Evolutionary conservation across 1,284 basidiomycete species (phyloP), one percentile per base, ranked within the genome.

Genomic region (Chiua sp.): DNA sequence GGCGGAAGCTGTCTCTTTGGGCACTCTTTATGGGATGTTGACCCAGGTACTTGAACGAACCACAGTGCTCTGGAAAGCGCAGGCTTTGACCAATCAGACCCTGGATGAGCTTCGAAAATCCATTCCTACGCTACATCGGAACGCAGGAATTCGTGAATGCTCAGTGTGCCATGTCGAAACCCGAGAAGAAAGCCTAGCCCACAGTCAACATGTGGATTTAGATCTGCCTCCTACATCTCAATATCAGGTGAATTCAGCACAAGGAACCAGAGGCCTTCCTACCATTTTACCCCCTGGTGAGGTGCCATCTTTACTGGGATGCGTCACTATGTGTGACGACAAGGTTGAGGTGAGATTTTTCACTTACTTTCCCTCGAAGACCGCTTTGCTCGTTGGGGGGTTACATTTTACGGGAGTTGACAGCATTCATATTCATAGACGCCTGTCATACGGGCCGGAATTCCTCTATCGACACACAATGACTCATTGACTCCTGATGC

Each of bases 11-110:
- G 57, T 74, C 37, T 68, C 75, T n/a, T 62, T 80, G 26, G 69
- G 72, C 6, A 75, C 79, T 49, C 65, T 85, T 46, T 76, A 79
- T 4, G 72, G 75, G 11, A 64, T 79, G 32, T 67, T 90, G 55
- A 72, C 80, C 35, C 77, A 72, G 7, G 79, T 90, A 32, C 77
- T 80, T 50, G 78, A 80, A 13, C 81, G 85, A 64, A 71, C 85
- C 2, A 75, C 74, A 8, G 79, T 76, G 4, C 69, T 91, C 23
- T 78, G 79, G 73, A 78, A 87, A 56, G 82, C 80, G 2, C 89
- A 91, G 70, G 65, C 74, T 1, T 76, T 80, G 1, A 82, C 85
- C 3, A 85, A 85, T 59, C 78, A 79, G 39, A 74, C 76, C 48
- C 59, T 83, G 42, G 74, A 79, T 30, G 78, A 82, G 49, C 63